Percentiles rank a stretch among this genome's conserved stretches.
These are phyloP conservation scores for Pichia occidentalis DNA, from an alignment of 805 yeast genomes.

Conservation along the genomic window DNA sequence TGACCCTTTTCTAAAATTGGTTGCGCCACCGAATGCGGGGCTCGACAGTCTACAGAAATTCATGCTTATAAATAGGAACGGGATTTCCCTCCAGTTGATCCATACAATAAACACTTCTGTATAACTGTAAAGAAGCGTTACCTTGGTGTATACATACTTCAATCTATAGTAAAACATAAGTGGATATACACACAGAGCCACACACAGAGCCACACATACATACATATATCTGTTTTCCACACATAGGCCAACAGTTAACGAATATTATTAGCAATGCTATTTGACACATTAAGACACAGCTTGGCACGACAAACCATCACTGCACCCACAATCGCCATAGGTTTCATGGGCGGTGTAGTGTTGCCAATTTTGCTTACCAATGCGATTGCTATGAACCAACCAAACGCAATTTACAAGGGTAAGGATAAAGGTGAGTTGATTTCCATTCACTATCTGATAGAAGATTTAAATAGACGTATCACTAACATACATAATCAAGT, in stretches of 20 bases:
- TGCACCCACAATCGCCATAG: constrained; percentile 15
- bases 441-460: constrained; percentile 7
- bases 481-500: constrained; percentile 15
- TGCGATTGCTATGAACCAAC: constrained; percentile 9
- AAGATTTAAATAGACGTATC: constrained; percentile 12
- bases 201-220: no score
- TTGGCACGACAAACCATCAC: constrained; percentile 10
- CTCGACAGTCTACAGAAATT: not conserved
- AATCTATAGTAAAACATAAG: no score
- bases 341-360: constrained; percentile 17
- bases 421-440: constrained; percentile 15
- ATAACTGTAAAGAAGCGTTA: no score
- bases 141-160: no score
- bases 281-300: constrained; percentile 9
- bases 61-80: constrained; percentile 2
- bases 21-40: no score
- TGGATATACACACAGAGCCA: no score
- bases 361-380: constrained; percentile 14
- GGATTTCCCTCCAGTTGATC: not conserved
- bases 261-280: no score
- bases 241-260: no score
- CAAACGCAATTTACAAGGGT: constrained; percentile 7
- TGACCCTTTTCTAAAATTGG: no score
- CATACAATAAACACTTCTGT: not conserved
- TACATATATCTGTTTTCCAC: no score